Percentiles rank a stretch among this genome's conserved stretches.
Conservation (phyloP, 192 early-diverging fungal species). For the Phycomyces blakesleeanus region DNA sequence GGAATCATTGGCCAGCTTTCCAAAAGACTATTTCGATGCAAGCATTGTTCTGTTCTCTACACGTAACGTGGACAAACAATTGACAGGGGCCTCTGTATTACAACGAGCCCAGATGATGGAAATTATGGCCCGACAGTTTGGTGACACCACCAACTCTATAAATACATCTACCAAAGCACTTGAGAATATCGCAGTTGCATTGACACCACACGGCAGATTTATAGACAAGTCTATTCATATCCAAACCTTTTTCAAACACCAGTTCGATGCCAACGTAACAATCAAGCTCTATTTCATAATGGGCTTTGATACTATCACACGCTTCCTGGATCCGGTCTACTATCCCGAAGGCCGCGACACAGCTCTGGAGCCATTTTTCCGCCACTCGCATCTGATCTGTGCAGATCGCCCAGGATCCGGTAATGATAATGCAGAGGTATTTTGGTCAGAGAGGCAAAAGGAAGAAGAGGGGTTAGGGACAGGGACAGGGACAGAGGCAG, state of each 20-base stretch:
- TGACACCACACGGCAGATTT: constrained; percentile 61
- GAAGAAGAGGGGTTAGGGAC: too few species aligned
- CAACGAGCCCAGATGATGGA: constrained; percentile 76
- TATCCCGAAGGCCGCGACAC: constrained; percentile 45
- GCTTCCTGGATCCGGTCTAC: constrained; percentile 75
- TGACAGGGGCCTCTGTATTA: constrained; percentile 46
- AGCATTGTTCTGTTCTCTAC: constrained; percentile 59
- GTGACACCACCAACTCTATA: neutral
- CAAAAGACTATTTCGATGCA: constrained; percentile 49
- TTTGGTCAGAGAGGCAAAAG: constrained; percentile 28
- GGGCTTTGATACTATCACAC: constrained; percentile 76
- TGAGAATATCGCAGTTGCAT: constrained; percentile 48
- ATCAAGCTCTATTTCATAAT: constrained; percentile 62
- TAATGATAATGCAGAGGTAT: constrained; percentile 16
- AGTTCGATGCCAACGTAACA: constrained; percentile 13
- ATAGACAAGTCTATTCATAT: constrained; percentile 63
- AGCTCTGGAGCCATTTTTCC: constrained; percentile 59
- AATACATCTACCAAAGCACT: too few species aligned
- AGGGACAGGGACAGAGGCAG: too few species aligned
- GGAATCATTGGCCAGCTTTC: constrained; percentile 26
- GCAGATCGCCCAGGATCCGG: constrained; percentile 42
- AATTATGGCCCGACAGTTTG: constrained; percentile 41
- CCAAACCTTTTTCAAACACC: constrained; percentile 14
- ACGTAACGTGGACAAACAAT: constrained; percentile 67
- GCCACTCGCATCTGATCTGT: constrained; percentile 38